Evolutionary conservation across 495 filamentous ascomycete genomes (phyloP), one percentile per base, ranked within the genome.

Genomic region (Glarea lozoyensis): DNA sequence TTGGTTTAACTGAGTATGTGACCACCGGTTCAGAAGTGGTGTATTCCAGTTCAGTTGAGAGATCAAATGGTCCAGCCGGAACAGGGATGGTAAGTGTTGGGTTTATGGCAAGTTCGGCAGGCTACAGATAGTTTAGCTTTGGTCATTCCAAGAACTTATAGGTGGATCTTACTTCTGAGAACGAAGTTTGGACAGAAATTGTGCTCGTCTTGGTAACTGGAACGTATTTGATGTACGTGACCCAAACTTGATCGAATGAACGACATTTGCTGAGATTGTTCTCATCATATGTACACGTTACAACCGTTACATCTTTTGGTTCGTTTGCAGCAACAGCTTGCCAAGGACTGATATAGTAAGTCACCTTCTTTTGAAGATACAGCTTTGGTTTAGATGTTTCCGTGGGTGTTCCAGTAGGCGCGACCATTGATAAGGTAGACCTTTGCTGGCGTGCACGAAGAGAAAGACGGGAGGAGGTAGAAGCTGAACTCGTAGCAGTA

Each of bases 291-390:
- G 24, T 24, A 30, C 46, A 43, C n/a, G 43, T 21, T 15, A 30
- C 4, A 33, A 49, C 40, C 0, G 39, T 49, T 9, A 49, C 33
- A 31, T 43, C 32, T 11, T 16, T 17, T n/a, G 40, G 33, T 27
- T 12, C 19, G 10, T 37, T 21, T 9, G 40, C 41, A 9, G 40
- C 46, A 12, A 49, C 18, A 11, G 39, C 30, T 34, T 49, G 46
- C 46, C 46, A 49, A 12, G 46, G 40, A 25, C 40, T 40, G 16
- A 37, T 12, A 24, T 49, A 49, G n/a, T 49, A 49, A 0, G 46
- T 43, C 6, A 44, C 41, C 12, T 43, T 36, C 16, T 25, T 37
- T 37, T 49, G 40, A 27, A 49, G 16, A 19, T 43, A 49, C 10
- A 40, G 43, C 5, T 34, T 44, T 4, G 36, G 36, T 11, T 15